phyloP scores from a whole-genome alignment of 23 red algal species.

The Gracilariopsis chorda region DNA sequence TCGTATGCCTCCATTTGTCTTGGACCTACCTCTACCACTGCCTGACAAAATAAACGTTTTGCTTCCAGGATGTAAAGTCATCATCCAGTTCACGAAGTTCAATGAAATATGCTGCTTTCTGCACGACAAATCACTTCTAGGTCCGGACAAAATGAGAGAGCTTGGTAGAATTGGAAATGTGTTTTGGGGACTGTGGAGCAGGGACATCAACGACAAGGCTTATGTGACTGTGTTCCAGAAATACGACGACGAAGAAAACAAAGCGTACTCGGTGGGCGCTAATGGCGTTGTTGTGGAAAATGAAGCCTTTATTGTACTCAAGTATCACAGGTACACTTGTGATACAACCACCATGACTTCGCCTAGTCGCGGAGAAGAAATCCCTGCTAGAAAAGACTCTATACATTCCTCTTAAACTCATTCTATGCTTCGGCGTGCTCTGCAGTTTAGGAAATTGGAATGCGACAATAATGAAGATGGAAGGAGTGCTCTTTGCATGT shows the following conservation, averaged over 20 bases:
- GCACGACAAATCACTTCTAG: background rate
- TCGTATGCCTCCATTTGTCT: background rate
- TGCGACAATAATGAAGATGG: no score
- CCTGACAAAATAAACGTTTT: background rate
- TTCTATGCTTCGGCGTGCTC: no score
- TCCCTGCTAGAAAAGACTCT: no score
- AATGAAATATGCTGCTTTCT: background rate
- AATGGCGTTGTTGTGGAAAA: background rate
- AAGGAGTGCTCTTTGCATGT: no score
- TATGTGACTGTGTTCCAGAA: background rate
- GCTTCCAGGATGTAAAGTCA: background rate
- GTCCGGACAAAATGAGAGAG: background rate
- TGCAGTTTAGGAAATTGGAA: no score
- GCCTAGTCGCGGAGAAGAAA: no score
- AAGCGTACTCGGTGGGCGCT: background rate
- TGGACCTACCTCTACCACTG: background rate
- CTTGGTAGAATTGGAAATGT: background rate
- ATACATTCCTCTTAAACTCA: no score
- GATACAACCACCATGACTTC: no score
- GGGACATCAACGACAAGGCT: background rate
- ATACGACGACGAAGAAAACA: constrained; percentile 1
- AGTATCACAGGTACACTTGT: background rate
- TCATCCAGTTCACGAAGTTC: background rate
- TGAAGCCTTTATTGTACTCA: background rate
- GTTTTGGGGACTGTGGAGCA: background rate